Conservation (phyloP, 1,284 basidiomycete species). For the Papiliotrema laurentii region DNA sequence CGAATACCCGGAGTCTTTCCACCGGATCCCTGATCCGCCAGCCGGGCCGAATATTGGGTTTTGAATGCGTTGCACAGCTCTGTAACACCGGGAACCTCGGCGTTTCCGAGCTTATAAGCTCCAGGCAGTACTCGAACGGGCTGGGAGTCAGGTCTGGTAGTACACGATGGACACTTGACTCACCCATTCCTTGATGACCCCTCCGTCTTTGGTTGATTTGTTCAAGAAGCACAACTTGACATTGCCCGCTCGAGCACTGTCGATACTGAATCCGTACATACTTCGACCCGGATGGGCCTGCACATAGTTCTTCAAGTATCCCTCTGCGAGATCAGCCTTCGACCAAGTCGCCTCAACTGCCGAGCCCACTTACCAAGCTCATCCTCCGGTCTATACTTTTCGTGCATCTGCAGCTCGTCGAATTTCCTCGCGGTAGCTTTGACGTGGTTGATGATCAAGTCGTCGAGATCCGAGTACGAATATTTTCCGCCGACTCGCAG, state of each 20-base stretch:
- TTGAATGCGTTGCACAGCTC: constrained; percentile 96
- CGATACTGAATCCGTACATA: constrained; percentile 93
- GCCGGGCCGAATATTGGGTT: constrained; percentile 57
- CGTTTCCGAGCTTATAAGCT: constrained; percentile 82
- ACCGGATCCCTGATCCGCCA: constrained; percentile 50
- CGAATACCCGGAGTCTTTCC: constrained; percentile 68
- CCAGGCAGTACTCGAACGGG: constrained; percentile 84
- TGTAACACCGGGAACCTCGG: constrained; percentile 79
- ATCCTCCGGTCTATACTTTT: constrained; percentile 89
- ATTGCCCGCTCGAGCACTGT: constrained; percentile 83
- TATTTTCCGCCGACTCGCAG: constrained; percentile 72
- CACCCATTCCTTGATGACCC: constrained; percentile 77
- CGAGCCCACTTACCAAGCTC: constrained; percentile 72
- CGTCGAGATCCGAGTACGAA: constrained; percentile 91
- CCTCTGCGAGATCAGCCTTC: constrained; percentile 53
- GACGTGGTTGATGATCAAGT: constrained; percentile 95
- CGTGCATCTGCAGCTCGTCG: constrained; percentile 91
- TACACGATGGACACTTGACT: constrained; percentile 16
- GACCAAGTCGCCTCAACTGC: too few species aligned
- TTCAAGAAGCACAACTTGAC: constrained; percentile 93
- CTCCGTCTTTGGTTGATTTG: constrained; percentile 61
- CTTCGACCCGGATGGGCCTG: constrained; percentile 90
- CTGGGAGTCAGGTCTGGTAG: constrained; percentile 48
- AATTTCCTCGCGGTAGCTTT: constrained; percentile 91
- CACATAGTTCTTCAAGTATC: constrained; percentile 84